Evolutionary conservation across 2,329 filamentous ascomycete genomes (phyloP).

Genomic region (Sporothrix globosa): DNA sequence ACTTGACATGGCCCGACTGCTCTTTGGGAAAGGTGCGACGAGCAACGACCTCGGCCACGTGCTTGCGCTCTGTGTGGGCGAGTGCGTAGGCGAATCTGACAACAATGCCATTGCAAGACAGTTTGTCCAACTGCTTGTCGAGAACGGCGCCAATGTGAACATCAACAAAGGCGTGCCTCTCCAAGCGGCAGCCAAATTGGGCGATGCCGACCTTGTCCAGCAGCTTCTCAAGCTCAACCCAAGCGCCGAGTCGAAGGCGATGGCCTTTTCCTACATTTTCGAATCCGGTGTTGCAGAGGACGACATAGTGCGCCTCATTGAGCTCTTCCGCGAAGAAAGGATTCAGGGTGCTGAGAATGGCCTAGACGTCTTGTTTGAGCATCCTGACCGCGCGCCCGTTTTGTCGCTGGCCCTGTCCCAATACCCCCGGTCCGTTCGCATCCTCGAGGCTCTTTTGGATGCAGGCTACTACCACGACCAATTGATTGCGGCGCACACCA

Average conservation of each 20-base stretch:
- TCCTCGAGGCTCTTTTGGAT: slow-evolving; percentile 59
- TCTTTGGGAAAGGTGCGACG: slow-evolving; percentile 54
- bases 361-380: slow-evolving; percentile 55
- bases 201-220: slow-evolving; percentile 54
- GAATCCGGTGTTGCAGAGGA: slow-evolving; percentile 55
- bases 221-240: slow-evolving; percentile 57
- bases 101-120: slow-evolving; percentile 48
- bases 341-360: slow-evolving; percentile 52
- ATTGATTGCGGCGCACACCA: slow-evolving; percentile 48
- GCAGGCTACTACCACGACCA: slow-evolving; percentile 65
- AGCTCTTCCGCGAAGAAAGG: slow-evolving; percentile 55
- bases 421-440: slow-evolving; percentile 57
- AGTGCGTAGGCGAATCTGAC: slow-evolving; percentile 43
- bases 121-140: slow-evolving; percentile 52
- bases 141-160: slow-evolving; percentile 52
- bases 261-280: slow-evolving; percentile 61
- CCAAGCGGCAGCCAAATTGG: slow-evolving; percentile 57
- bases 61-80: slow-evolving; percentile 52
- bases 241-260: slow-evolving; percentile 53
- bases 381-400: slow-evolving; percentile 51
- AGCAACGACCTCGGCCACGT: slow-evolving; percentile 53
- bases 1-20: slow-evolving; percentile 51
- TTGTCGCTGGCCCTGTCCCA: slow-evolving; percentile 57
- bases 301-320: slow-evolving; percentile 54
- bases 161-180: slow-evolving; percentile 58